phyloP scores from a whole-genome alignment of 352 stramenopile species.

The Phytophthora pinifolia region DNA sequence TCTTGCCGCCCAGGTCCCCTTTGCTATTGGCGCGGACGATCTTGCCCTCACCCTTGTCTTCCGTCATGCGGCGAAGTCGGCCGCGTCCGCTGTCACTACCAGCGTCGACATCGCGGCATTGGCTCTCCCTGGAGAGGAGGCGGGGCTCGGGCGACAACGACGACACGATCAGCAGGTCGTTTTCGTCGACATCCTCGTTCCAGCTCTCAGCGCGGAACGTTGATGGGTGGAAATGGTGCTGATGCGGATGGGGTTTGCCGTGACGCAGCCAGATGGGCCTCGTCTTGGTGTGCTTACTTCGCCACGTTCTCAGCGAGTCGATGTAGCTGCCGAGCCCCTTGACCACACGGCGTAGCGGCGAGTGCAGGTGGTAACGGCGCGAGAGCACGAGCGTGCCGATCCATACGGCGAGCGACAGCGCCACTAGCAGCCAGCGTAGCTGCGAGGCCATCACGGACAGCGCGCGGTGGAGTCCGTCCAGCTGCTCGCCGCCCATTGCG shows the following conservation, averaged over 20 bases:
- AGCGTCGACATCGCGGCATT: not conserved
- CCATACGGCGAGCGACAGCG: conserved; percentile 45
- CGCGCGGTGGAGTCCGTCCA: conserved; percentile 36
- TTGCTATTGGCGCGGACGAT: conserved; percentile 17
- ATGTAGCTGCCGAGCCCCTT: conserved; percentile 23
- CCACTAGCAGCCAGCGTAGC: conserved; percentile 48
- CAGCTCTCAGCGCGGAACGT: conserved; percentile 18
- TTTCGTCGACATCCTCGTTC: conserved; percentile 63
- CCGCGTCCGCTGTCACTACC: not conserved
- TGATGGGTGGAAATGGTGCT: conserved; percentile 5
- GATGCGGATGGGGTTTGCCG: conserved; percentile 8
- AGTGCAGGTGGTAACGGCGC: conserved; percentile 46
- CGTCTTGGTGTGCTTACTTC: conserved; percentile 9
- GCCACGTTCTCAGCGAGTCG: conserved; percentile 27
- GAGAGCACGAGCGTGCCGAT: conserved; percentile 45
- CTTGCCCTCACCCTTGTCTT: conserved; percentile 33
- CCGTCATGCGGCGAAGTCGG: conserved; percentile 14
- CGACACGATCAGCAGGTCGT: conserved; percentile 71
- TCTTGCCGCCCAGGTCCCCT: conserved; percentile 36
- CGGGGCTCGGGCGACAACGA: conserved; percentile 63
- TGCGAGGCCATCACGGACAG: conserved; percentile 34
- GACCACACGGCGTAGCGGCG: conserved; percentile 41
- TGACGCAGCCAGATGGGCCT: conserved; percentile 5
- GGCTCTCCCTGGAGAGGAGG: conserved; percentile 19
- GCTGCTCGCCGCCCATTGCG: conserved; percentile 27